Percentiles rank a stretch among this genome's conserved stretches.
These are phyloP conservation scores for Phytophthora citrophthora DNA, from an alignment of 352 stramenopile species.

Conservation along the genomic window DNA sequence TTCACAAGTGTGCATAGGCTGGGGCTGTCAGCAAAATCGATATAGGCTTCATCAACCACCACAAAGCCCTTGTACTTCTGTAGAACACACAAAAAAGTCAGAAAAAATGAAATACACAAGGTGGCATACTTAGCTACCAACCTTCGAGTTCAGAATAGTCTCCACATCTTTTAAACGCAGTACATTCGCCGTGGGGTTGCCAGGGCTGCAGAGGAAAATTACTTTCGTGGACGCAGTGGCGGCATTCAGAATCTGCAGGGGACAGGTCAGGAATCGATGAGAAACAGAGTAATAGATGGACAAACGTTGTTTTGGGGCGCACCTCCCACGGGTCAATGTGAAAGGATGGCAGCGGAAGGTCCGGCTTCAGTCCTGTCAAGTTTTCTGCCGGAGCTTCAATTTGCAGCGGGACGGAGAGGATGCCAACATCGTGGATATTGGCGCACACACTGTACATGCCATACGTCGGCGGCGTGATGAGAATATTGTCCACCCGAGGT, in stretches of 20 bases:
- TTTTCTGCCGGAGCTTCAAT: conserved; percentile 66
- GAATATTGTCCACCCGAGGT: conserved; percentile 92
- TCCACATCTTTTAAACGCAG: conserved; percentile 92
- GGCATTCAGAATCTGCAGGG: conserved; percentile 83
- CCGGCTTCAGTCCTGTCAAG: conserved; percentile 66
- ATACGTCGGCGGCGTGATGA: conserved; percentile 98
- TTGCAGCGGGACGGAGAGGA: conserved; percentile 93
- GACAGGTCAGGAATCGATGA: not conserved
- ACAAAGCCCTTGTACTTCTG: conserved; percentile 93
- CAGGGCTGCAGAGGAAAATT: conserved; percentile 97
- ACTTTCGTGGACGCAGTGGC: conserved; percentile 94
- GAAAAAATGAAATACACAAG: not conserved
- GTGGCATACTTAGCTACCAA: conserved; percentile 25
- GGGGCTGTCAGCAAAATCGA: conserved; percentile 93
- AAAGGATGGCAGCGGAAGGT: conserved; percentile 67
- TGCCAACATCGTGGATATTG: conserved; percentile 97
- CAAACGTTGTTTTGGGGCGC: conserved; percentile 1
- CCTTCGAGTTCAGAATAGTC: conserved; percentile 83
- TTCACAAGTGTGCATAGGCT: conserved; percentile 91
- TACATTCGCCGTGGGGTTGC: conserved; percentile 97
- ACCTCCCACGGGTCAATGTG: conserved; percentile 84
- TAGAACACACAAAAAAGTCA: conserved; percentile 5
- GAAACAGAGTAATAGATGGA: not conserved
- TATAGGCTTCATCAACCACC: conserved; percentile 99
- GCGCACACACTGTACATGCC: conserved; percentile 99